Base-by-base conservation (phyloP, 805 yeast genomes). In the Cyberlindnera samutprakarnensis region DNA sequence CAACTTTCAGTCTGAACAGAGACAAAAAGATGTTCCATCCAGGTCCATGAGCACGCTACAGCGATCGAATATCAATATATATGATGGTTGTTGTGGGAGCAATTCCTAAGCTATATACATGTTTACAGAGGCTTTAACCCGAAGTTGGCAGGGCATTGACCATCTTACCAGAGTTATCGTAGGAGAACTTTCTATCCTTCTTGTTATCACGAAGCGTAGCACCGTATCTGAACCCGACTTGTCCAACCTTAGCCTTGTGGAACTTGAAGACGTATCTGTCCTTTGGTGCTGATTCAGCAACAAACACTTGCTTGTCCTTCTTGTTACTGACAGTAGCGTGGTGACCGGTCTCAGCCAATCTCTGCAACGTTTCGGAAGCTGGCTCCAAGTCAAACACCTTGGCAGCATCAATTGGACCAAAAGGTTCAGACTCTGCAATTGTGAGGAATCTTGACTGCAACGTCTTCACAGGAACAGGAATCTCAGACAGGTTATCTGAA, bases 351-450 rank as follows among this genome's bases (percentile, higher is more conserved):
- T 74, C 49, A 10, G 84, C 68, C 41, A 88, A 68, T 54, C 73
- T 75, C 46, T 77, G 74, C 46, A 88, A 67, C 3, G 92, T 82
- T 23, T 68, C 75, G 29, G 75, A 72, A 18, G 97, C 96, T n/a
- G 95, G 94, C 54, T 84, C 88, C 42, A 90, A 67, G 26, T 71
- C 87, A 42, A 85, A 73, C 24, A 81, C 72, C 36, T 75, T 65
- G 30, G 98, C 96, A 11, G 98, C 96, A 53, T 92, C 97, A 6
- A 87, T 70, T 5, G 96, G 95, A 6, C 96, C 96, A 54, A 90
- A 88, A 8, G 95, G 95, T 62, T 87, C 94, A 18, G 87, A 78
- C 61, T 90, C 98, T 8, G 95, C 90, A 54, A 90, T 78, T 10
- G 94, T 81, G 53, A 85, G 60, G 64, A 88, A 88, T 43, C 90